phyloP scores from a whole-genome alignment of 2,329 filamentous ascomycete genomes.

The Rutstroemia sp. region DNA sequence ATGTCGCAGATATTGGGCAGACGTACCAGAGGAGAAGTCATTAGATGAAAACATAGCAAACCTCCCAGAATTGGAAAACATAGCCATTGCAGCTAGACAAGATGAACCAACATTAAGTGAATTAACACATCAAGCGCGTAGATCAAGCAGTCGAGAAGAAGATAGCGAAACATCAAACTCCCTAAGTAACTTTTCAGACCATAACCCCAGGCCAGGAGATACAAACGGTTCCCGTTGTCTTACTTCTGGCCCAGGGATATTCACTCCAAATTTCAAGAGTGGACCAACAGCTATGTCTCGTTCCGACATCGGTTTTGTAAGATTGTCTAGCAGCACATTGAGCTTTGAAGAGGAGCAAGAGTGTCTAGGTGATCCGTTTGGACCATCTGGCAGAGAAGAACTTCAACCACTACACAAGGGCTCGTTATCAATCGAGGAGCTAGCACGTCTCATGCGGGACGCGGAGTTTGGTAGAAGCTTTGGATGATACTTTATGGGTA shows the following conservation, averaged over 20 bases:
- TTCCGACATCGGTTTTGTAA: too few species aligned
- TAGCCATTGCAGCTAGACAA: not conserved
- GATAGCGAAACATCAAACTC: slow-evolving; percentile 1
- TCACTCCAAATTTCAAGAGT: not conserved
- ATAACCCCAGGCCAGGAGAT: not conserved
- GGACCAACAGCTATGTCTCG: too few species aligned
- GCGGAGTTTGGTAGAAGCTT: too few species aligned
- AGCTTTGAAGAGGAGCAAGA: too few species aligned
- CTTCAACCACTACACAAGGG: too few species aligned
- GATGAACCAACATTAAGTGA: not conserved
- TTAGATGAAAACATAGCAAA: too few species aligned
- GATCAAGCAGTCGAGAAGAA: not conserved
- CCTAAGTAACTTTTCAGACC: not conserved
- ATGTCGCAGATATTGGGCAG: not conserved
- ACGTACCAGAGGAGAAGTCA: not conserved
- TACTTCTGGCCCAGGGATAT: not conserved
- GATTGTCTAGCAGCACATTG: too few species aligned
- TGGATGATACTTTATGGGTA: too few species aligned
- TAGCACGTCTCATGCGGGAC: too few species aligned
- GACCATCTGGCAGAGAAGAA: too few species aligned
- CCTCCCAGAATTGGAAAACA: not conserved
- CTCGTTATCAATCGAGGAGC: too few species aligned
- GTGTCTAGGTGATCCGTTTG: too few species aligned
- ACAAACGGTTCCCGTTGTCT: not conserved
- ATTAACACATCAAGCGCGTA: not conserved